phyloP scores from a whole-genome alignment of 2,329 filamentous ascomycete genomes.

The Colletotrichum abscissum region DNA sequence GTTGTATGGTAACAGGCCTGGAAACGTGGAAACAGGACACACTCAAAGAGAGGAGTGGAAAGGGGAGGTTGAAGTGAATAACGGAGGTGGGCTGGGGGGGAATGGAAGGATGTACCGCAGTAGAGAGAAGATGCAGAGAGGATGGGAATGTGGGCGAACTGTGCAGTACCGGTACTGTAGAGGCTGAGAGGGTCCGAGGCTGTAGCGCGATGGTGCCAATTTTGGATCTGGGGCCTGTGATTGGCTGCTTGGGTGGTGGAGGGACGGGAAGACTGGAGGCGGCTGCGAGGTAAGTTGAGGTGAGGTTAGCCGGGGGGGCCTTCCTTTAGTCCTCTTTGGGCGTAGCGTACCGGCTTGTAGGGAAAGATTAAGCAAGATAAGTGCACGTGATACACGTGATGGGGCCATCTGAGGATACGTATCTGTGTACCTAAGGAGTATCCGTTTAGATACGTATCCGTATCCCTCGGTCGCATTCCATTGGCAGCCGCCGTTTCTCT shows the following conservation, averaged over 20 bases:
- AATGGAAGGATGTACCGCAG: not conserved
- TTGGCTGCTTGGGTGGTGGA: constrained; percentile 21
- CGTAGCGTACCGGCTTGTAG: not conserved
- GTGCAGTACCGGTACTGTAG: not conserved
- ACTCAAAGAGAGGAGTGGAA: not conserved
- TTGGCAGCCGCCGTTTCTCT: not conserved
- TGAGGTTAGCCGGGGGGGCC: constrained; percentile 30
- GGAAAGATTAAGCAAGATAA: constrained; percentile 16
- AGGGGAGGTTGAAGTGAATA: not conserved
- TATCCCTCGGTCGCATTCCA: not conserved
- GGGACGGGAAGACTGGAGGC: constrained; percentile 33
- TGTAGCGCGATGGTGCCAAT: constrained; percentile 8
- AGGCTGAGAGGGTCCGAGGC: not conserved
- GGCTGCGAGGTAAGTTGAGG: constrained; percentile 12
- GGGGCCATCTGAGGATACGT: too few relatives aligned
- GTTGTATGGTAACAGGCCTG: not conserved
- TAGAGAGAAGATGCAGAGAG: not conserved
- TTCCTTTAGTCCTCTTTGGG: not conserved
- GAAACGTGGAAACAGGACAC: constrained; percentile 8
- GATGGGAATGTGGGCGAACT: not conserved
- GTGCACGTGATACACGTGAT: not conserved
- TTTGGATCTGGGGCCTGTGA: not conserved
- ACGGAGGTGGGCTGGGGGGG: not conserved
- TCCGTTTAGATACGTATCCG: not conserved
- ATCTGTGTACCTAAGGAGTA: too few relatives aligned